Evolutionary conservation across 1,139 yeast genomes (phyloP), one percentile per base, ranked within the genome.

Genomic region (Saccharomycopsis hybrid): DNA sequence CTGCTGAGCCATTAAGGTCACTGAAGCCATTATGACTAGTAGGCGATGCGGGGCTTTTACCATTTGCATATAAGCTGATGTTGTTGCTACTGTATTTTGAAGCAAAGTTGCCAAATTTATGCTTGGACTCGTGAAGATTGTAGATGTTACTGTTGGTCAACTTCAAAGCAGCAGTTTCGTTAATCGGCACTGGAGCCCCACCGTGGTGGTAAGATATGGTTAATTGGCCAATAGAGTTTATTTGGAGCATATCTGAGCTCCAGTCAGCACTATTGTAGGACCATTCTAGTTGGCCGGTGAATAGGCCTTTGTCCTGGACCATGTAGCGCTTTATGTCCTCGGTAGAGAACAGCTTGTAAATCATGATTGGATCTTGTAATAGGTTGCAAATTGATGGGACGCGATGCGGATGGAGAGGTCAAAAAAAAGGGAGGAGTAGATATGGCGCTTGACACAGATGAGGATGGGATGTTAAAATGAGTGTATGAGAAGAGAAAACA

Each of bases 251-350:
- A 31, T 51, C 44, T n/a, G 9, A 31, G n/a, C 31, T 25, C 54
- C 54, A 51, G 3, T 35, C 32, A 5, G 50, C 41, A 13, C 57
- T 52, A 40, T 58, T 51, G 8, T 52, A 49, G 13, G 62, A 58
- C 69, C 68, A 65, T 45, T 59, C 61, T 2, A 63, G 49, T 31
- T 58, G 56, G 5, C 66, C 68, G n/a, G 52, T 42, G 47, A 64
- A 65, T 2, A 56, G 54, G 1, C 69, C 69, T 31, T 59, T 51
- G 24, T 58, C 55, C 9, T 46, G 43, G 30, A 43, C 48, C 40
- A 60, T 55, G 39, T 40, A 33, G 32, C 36, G 7, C 38, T 47
- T 31, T 47, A 53, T 30, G 4, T 43, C 41, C 5, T 43, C 36
- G 24, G 24, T 36, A 36, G 7, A 9, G 13, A 36, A 36, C 18